Percentiles rank a stretch among this genome's conserved stretches.
Conservation (phyloP, 768 basidiomycete genomes). For the Coprinopsis strossmayeri region DNA sequence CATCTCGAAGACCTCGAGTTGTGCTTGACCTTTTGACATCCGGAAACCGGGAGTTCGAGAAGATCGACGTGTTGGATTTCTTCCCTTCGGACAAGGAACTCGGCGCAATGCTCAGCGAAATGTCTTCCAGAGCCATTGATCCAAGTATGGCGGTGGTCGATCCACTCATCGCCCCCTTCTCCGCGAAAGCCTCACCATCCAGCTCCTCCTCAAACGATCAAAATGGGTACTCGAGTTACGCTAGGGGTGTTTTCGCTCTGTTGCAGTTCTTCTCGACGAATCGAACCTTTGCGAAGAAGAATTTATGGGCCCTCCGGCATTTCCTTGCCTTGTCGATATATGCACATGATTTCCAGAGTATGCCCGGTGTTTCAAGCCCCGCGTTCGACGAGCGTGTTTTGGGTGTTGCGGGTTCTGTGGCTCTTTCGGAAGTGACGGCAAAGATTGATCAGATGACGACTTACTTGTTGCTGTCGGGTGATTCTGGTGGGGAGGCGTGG, state of each 20-base stretch:
- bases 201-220: slow-evolving; percentile 28
- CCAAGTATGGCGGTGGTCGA: slow-evolving; percentile 56
- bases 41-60: slow-evolving; percentile 28
- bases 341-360: slow-evolving; percentile 52
- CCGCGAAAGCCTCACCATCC: slow-evolving; percentile 11
- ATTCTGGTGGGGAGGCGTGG: slow-evolving; percentile 39
- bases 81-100: slow-evolving; percentile 44
- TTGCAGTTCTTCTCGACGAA: slow-evolving; percentile 50
- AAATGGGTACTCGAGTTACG: slow-evolving; percentile 55
- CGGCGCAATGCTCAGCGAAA: slow-evolving; percentile 35
- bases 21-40: slow-evolving; percentile 40
- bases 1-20: slow-evolving; percentile 2
- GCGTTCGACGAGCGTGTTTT: slow-evolving; percentile 33
- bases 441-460: slow-evolving; percentile 49
- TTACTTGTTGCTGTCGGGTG: slow-evolving; percentile 50
- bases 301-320: slow-evolving; percentile 66
- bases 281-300: slow-evolving; percentile 43
- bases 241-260: slow-evolving; percentile 52
- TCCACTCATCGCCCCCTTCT: slow-evolving; percentile 46
- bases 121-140: slow-evolving; percentile 42
- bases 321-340: slow-evolving; percentile 57
- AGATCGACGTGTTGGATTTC: slow-evolving; percentile 41
- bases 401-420: slow-evolving; percentile 12
- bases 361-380: slow-evolving; percentile 38
- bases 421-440: slow-evolving; percentile 32